phyloP scores from a whole-genome alignment of 176 grass and related monocot genomes.

The Raddia guianensis region DNA sequence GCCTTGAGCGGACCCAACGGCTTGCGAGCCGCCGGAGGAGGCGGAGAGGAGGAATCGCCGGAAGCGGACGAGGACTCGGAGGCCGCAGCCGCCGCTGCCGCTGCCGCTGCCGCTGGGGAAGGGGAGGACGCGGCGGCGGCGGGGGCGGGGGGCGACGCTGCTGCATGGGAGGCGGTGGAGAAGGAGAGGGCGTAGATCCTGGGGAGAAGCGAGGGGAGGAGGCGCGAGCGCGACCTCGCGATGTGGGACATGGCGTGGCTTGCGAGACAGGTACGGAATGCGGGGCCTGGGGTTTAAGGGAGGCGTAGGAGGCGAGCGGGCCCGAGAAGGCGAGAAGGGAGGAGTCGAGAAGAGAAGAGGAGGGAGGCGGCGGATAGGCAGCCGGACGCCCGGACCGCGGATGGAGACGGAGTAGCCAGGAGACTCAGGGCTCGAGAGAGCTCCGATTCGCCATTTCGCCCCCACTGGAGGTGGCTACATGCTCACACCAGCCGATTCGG shows the following conservation, averaged over 20 bases:
- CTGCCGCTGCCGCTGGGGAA: background rate
- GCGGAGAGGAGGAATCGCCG: slow-evolving; percentile 22
- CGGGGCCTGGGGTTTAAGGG: slow-evolving; percentile 5
- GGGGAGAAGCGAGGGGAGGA: slow-evolving; percentile 30
- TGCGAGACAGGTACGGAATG: background rate
- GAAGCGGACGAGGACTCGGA: slow-evolving; percentile 36
- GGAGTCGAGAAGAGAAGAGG: background rate
- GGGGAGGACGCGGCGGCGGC: slow-evolving; percentile 41
- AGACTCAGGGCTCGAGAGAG: background rate
- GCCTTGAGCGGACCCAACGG: slow-evolving; percentile 54
- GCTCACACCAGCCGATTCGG: too few relatives aligned
- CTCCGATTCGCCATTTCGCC: background rate
- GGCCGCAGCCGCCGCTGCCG: background rate
- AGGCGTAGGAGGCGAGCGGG: background rate
- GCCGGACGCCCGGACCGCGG: background rate
- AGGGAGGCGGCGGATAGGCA: background rate
- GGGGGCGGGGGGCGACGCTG: background rate
- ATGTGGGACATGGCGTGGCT: slow-evolving; percentile 50
- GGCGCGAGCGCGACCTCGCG: slow-evolving; percentile 57
- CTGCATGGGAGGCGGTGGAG: slow-evolving; percentile 34
- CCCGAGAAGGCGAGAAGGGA: background rate
- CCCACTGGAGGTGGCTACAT: background rate
- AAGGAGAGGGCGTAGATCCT: slow-evolving; percentile 39
- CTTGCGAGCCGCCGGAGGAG: slow-evolving; percentile 39
- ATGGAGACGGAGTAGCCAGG: background rate